Conservation (phyloP, 1,139 yeast genomes). For the Suhomyces guaymorum region DNA sequence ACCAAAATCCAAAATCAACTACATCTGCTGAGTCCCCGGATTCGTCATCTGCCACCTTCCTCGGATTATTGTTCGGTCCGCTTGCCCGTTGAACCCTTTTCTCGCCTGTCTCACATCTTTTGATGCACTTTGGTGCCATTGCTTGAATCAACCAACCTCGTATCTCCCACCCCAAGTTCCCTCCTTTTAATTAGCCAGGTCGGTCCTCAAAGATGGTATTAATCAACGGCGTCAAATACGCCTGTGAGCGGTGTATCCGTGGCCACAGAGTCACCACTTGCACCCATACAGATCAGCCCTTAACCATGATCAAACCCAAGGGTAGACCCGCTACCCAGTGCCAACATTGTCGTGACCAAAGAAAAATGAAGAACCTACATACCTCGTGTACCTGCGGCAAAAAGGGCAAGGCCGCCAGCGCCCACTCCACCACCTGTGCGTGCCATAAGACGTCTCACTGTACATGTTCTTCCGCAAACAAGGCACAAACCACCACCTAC, state of each 20-base stretch:
- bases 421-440: slow-evolving; percentile 53
- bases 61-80: too few relatives aligned
- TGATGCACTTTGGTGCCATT: slow-evolving; percentile 3
- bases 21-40: too few relatives aligned
- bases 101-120: too few relatives aligned
- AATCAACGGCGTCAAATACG: slow-evolving; percentile 89
- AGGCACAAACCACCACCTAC: slow-evolving; percentile 10
- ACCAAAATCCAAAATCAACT: too few relatives aligned
- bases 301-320: slow-evolving; percentile 91
- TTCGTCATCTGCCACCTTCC: too few relatives aligned
- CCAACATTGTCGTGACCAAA: slow-evolving; percentile 77
- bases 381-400: slow-evolving; percentile 74
- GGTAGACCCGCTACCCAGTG: slow-evolving; percentile 96
- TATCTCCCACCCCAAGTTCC: slow-evolving; percentile 4
- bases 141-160: slow-evolving; percentile 1
- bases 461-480: slow-evolving; percentile 49
- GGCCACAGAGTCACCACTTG: slow-evolving; percentile 96
- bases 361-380: slow-evolving; percentile 70
- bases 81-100: too few relatives aligned
- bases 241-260: slow-evolving; percentile 93
- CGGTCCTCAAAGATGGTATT: slow-evolving; percentile 61
- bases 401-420: slow-evolving; percentile 47
- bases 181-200: slow-evolving; percentile 4
- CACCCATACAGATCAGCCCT: slow-evolving; percentile 85
- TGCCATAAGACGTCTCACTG: slow-evolving; percentile 58